Evolutionary conservation across 805 yeast species (phyloP).

Genomic region (Spencermartinsiella europaea): DNA sequence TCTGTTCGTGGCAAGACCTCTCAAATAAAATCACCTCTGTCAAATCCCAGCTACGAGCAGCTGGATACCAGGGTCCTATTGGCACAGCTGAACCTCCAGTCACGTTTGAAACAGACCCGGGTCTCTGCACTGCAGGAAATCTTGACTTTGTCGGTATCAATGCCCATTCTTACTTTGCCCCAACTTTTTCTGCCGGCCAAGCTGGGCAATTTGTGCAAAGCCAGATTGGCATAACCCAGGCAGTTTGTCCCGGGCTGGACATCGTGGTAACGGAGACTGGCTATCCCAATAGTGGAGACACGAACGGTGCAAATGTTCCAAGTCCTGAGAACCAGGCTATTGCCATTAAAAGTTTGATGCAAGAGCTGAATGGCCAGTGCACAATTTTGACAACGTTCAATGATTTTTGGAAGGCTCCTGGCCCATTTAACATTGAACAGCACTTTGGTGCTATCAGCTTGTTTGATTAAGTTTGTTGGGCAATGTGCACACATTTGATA

Average conservation of each 20-base stretch:
- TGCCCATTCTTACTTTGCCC: conserved; percentile 78
- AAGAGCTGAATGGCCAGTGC: conserved; percentile 47
- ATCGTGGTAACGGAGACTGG: conserved; percentile 82
- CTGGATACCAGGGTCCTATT: conserved; percentile 72
- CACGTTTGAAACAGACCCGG: conserved; percentile 55
- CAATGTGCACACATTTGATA: not conserved
- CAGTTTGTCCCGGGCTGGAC: conserved; percentile 48
- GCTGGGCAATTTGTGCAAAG: conserved; percentile 68
- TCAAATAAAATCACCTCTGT: conserved; percentile 60
- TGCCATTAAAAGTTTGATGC: conserved; percentile 62
- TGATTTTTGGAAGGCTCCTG: conserved; percentile 85
- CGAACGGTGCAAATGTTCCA: conserved; percentile 73
- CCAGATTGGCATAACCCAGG: conserved; percentile 52
- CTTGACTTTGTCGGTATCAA: conserved; percentile 84
- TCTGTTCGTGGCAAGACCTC: conserved; percentile 56
- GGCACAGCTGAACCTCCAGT: conserved; percentile 93
- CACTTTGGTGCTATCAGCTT: conserved; percentile 55
- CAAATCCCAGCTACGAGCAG: conserved; percentile 48
- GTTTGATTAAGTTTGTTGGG: conserved; percentile 20
- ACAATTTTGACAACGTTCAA: conserved; percentile 72
- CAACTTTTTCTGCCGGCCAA: conserved; percentile 50
- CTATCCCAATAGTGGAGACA: conserved; percentile 70
- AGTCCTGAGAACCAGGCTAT: conserved; percentile 59
- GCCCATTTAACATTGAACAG: conserved; percentile 80
- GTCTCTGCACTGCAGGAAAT: conserved; percentile 59